Conservation (phyloP, 805 yeast species). For the Pichia cabralensis region DNA sequence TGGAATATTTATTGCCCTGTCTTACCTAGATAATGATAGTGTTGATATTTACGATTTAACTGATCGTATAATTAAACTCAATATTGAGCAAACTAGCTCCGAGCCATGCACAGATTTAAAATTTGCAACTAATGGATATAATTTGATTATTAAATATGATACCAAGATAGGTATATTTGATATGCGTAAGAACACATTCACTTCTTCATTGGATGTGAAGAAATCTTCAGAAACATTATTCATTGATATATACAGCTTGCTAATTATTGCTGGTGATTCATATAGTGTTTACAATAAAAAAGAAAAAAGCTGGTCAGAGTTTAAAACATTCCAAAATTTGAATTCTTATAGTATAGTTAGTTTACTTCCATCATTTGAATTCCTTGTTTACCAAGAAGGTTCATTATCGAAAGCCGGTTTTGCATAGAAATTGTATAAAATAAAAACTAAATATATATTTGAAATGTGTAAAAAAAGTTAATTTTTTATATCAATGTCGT, state of each 20-base stretch:
- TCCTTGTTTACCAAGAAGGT: no score
- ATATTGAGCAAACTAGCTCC: not conserved
- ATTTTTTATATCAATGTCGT: no score
- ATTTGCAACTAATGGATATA: conserved; percentile 46
- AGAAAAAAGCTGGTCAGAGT: no score
- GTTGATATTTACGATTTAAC: conserved; percentile 10
- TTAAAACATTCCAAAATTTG: no score
- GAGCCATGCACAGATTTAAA: not conserved
- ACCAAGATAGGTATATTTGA: conserved; percentile 1
- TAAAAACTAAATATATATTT: no score
- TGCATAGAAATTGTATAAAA: no score
- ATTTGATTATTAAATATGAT: conserved; percentile 27
- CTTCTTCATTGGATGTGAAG: no score
- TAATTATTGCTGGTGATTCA: not conserved
- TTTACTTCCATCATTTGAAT: no score
- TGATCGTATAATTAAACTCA: conserved; percentile 6
- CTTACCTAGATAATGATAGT: conserved; percentile 5
- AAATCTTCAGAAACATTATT: not conserved
- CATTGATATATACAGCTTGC: not conserved
- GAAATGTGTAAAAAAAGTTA: no score
- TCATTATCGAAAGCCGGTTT: no score
- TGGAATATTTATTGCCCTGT: conserved; percentile 13
- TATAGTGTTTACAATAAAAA: conserved; percentile 1
- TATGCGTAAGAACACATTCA: conserved; percentile 3
- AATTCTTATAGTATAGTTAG: no score